A percentile compares a stretch with the other conserved stretches of the same genome.
Conservation (phyloP, 2,329 filamentous ascomycete species). For the Colletotrichum lupini region DNA sequence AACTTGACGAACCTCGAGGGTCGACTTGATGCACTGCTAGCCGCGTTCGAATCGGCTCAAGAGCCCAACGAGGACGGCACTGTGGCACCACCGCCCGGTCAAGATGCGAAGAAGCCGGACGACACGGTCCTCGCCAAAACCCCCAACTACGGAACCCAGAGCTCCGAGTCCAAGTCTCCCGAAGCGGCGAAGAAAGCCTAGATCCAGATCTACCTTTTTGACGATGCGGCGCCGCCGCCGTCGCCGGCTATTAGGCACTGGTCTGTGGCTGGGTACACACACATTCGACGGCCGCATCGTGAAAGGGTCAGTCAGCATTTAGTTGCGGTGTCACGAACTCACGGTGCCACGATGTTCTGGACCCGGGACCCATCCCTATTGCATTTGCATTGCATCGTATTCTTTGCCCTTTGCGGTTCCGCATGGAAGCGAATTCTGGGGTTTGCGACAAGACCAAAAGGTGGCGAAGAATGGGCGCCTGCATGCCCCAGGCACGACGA, state of each 20-base stretch:
- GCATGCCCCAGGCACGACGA: slow-evolving; percentile 8
- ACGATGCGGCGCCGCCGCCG: background rate
- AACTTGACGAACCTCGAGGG: slow-evolving; percentile 63
- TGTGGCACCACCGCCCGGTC: background rate
- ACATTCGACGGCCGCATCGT: background rate
- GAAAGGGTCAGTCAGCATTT: background rate
- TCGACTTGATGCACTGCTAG: slow-evolving; percentile 66
- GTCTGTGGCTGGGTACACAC: too few species aligned
- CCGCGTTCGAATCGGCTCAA: slow-evolving; percentile 53
- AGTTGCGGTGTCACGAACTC: background rate
- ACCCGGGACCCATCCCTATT: background rate
- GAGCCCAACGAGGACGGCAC: background rate
- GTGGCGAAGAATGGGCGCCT: slow-evolving; percentile 12
- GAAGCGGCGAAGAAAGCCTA: slow-evolving; percentile 5
- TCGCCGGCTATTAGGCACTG: too few species aligned
- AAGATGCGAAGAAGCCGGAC: slow-evolving; percentile 11
- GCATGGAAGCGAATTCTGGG: background rate
- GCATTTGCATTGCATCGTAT: background rate
- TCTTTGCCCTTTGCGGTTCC: background rate
- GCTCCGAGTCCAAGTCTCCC: background rate
- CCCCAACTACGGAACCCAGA: background rate
- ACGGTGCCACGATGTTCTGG: background rate
- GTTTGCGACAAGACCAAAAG: background rate
- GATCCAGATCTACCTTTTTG: background rate
- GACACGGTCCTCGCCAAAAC: background rate